Evolutionary conservation across 163 green algal species (phyloP).

Genomic region (Picocystis sp.): DNA sequence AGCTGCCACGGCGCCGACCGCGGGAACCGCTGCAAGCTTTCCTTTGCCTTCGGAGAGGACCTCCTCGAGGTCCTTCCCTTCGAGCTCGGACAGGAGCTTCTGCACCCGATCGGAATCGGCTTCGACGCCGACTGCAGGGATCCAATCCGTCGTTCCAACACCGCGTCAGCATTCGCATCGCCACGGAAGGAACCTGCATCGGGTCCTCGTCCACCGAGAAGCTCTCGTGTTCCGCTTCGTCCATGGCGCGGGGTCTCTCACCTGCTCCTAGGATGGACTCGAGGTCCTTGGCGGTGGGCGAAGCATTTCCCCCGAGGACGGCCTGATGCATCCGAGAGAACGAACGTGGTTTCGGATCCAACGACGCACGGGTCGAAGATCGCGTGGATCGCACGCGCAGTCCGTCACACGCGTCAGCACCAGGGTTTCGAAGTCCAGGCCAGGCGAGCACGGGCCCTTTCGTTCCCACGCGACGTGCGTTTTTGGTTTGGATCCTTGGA

Average conservation of each 20-base stretch:
- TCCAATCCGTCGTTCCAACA: too few relatives aligned
- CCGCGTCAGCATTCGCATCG: too few relatives aligned
- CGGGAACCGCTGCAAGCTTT: slow-evolving; percentile 71
- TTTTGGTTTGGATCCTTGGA: not conserved
- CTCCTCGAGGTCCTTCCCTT: slow-evolving; percentile 67
- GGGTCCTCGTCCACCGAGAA: not conserved
- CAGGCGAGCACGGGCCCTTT: too few relatives aligned
- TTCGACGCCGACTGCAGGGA: slow-evolving; percentile 60
- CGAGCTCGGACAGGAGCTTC: slow-evolving; percentile 61
- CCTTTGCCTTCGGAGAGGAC: slow-evolving; percentile 32
- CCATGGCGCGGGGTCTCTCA: slow-evolving; percentile 11
- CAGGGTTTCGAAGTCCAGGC: too few relatives aligned
- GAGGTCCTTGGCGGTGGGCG: slow-evolving; percentile 51
- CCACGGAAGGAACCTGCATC: not conserved
- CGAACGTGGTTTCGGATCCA: slow-evolving; percentile 5
- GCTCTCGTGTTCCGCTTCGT: not conserved
- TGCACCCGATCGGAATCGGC: slow-evolving; percentile 46
- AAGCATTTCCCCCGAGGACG: slow-evolving; percentile 59
- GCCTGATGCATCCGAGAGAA: slow-evolving; percentile 28
- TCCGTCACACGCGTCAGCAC: not conserved
- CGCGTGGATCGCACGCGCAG: not conserved
- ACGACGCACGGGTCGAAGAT: not conserved
- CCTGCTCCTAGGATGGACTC: slow-evolving; percentile 63
- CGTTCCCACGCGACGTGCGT: too few relatives aligned
- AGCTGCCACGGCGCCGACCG: slow-evolving; percentile 32